These are phyloP conservation scores for Urtica urens DNA, from an alignment of 306 rosid species.

Conservation along the genomic window DNA sequence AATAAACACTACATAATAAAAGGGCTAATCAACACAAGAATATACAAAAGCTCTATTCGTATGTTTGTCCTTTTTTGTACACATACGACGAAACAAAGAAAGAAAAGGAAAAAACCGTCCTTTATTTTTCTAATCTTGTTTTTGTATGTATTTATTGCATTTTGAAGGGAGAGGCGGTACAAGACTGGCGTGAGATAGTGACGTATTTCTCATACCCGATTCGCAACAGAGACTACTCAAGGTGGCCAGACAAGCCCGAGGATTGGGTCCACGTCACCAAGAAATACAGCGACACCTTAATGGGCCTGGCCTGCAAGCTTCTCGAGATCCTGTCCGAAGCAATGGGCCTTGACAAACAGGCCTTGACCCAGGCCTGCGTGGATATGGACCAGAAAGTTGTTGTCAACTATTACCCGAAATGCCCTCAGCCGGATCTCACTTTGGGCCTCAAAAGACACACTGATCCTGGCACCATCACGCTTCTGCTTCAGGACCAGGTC, in stretches of 20 bases:
- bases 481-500: constrained; percentile 74
- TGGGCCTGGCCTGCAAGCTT: constrained; percentile 59
- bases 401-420: constrained; percentile 71
- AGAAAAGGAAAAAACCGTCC: no score
- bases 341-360: constrained; percentile 77
- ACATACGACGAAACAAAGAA: no score
- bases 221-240: constrained; percentile 35
- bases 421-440: constrained; percentile 82
- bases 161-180: constrained; percentile 59
- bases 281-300: constrained; percentile 62
- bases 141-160: background rate
- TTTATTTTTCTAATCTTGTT: no score
- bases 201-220: constrained; percentile 60
- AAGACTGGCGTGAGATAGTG: constrained; percentile 76
- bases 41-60: no score
- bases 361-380: constrained; percentile 57
- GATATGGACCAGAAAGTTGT: constrained; percentile 91
- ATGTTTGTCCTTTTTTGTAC: no score
- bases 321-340: constrained; percentile 73
- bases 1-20: no score
- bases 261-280: constrained; percentile 51
- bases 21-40: no score
- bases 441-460: constrained; percentile 88
- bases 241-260: constrained; percentile 87
- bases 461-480: constrained; percentile 84